Evolutionary conservation across 352 stramenopile genomes (phyloP).

Genomic region (Phytophthora fragariae): DNA sequence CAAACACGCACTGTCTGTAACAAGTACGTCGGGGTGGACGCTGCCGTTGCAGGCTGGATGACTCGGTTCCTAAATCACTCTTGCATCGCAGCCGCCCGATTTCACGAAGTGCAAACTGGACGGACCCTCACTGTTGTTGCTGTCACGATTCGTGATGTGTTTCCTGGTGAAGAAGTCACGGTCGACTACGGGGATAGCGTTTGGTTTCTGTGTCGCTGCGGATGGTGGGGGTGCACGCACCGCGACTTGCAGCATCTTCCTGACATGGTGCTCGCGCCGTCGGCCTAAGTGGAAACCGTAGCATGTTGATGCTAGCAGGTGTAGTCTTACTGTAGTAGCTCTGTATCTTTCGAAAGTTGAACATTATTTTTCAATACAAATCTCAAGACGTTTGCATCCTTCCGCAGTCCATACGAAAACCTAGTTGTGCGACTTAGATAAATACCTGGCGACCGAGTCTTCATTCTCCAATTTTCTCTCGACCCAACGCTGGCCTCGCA

Average conservation of each 20-base stretch:
- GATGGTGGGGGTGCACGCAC: not conserved
- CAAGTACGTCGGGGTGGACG: constrained; percentile 1
- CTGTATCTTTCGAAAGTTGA: too few relatives aligned
- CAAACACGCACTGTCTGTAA: not conserved
- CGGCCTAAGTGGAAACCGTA: too few relatives aligned
- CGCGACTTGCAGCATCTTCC: not conserved
- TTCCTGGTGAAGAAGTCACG: not conserved
- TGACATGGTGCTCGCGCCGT: too few relatives aligned
- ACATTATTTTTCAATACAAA: too few relatives aligned
- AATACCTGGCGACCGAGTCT: too few relatives aligned
- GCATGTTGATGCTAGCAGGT: too few relatives aligned
- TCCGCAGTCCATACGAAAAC: too few relatives aligned
- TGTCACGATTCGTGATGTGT: not conserved
- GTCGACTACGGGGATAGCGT: not conserved
- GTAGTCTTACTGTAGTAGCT: too few relatives aligned
- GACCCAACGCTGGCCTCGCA: too few relatives aligned
- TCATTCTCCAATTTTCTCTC: too few relatives aligned
- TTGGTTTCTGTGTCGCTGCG: not conserved
- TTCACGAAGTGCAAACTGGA: not conserved
- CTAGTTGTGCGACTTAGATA: too few relatives aligned
- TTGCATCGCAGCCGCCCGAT: not conserved
- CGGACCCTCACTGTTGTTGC: not conserved
- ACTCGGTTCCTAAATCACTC: not conserved
- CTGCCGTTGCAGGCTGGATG: not conserved
- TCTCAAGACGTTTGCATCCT: too few relatives aligned